Conservation (phyloP, 768 basidiomycete species). For the Pilatotrama ljubarskyi region DNA sequence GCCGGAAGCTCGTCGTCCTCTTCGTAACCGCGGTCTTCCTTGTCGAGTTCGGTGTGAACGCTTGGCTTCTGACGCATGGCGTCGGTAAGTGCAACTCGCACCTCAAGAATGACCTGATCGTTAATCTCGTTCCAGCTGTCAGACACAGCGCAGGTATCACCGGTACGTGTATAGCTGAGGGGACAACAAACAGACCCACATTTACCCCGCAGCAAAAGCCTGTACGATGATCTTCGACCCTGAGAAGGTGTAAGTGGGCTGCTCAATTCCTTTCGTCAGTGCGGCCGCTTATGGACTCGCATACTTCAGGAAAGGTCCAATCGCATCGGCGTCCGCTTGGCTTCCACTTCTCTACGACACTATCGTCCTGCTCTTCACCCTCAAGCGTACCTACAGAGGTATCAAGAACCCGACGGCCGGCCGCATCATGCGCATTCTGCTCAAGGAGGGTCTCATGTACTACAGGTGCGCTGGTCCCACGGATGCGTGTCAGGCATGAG, state of each 20-base stretch:
- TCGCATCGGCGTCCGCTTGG: conserved; percentile 42
- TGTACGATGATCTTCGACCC: conserved; percentile 42
- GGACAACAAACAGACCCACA: background rate
- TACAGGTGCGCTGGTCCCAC: conserved; percentile 35
- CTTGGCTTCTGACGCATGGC: conserved; percentile 54
- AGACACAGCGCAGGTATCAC: conserved; percentile 19
- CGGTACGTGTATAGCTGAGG: background rate
- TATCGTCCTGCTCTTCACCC: conserved; percentile 34
- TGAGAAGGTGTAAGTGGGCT: background rate
- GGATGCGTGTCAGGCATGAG: too few species aligned
- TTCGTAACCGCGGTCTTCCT: conserved; percentile 38
- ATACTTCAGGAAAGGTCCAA: background rate
- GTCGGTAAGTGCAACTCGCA: conserved; percentile 40
- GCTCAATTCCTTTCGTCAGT: too few species aligned
- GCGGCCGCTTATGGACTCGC: background rate
- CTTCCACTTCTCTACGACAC: conserved; percentile 44
- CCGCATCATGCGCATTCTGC: conserved; percentile 28
- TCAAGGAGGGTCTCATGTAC: conserved; percentile 38
- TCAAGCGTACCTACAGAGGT: conserved; percentile 33
- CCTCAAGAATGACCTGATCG: background rate
- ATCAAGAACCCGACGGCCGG: conserved; percentile 21
- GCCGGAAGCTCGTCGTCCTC: conserved; percentile 26
- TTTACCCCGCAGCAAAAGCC: conserved; percentile 28
- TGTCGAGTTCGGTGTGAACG: conserved; percentile 48
- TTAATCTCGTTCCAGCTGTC: conserved; percentile 20